A percentile compares a stretch with the other conserved stretches of the same genome.
Conservation (phyloP, 2,329 filamentous ascomycete genomes). For the Botrytis paeoniae region DNA sequence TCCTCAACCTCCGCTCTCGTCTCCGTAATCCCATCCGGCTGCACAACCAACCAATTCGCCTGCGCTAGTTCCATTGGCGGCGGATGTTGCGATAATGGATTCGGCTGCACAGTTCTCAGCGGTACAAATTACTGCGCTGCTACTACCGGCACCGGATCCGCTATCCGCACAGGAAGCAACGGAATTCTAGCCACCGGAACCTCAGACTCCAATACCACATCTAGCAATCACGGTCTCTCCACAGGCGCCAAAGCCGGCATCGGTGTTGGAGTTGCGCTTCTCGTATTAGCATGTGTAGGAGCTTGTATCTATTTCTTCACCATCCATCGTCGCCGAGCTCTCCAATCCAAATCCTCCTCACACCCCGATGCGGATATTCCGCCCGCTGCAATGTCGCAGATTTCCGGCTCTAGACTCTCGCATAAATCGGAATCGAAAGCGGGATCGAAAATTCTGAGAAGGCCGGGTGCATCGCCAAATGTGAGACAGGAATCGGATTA, state of each 20-base stretch:
- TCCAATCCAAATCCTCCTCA: conserved; percentile 15
- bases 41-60: conserved; percentile 45
- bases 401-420: conserved; percentile 10
- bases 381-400: conserved; percentile 26
- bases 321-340: conserved; percentile 38
- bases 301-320: conserved; percentile 49
- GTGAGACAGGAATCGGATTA: conserved; percentile 29
- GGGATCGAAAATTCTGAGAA: conserved; percentile 6
- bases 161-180: conserved; percentile 30
- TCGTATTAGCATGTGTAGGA: conserved; percentile 44
- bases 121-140: conserved; percentile 43
- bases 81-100: conserved; percentile 50
- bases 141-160: conserved; percentile 31
- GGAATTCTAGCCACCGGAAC: neutral
- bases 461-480: neutral
- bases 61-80: conserved; percentile 44
- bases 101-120: conserved; percentile 43
- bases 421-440: neutral
- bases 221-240: conserved; percentile 39
- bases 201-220: neutral
- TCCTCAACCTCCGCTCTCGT: conserved; percentile 31
- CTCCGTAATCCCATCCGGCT: conserved; percentile 42
- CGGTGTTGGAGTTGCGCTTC: conserved; percentile 51
- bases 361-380: neutral
- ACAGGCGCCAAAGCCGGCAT: conserved; percentile 55